Evolutionary conservation across 2,329 filamentous ascomycete species (phyloP), one percentile per base, ranked within the genome.

Genomic region (Penicillium sp.): DNA sequence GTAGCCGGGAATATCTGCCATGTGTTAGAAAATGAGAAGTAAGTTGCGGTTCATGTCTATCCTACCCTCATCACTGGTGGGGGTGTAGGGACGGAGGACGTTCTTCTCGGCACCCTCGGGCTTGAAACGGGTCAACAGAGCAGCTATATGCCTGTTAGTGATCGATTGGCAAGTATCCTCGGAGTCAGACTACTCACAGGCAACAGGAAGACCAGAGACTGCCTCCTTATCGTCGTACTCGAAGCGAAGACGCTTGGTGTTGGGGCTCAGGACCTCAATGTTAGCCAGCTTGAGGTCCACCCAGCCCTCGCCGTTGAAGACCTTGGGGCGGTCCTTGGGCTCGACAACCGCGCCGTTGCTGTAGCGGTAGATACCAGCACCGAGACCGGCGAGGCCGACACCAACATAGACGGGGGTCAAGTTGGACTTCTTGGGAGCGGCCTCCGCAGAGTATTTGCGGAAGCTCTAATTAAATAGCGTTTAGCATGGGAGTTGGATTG

Each of bases 191-290:
- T 32, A 74, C 79, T 62, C 67, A 83, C 90, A 96, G 56, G 93
- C 86, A 61, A 96, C 80, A 35, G 83, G 77, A 57, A 99, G 79
- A 43, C 94, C 94, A 56, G 90, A 93, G 51, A 96, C 88, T 76
- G 88, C 85, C 72, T 96, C 89, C 61, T 85, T 81, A 73, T 95
- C 89, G 16, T 90, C 90, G 42, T 97, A 85, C 69, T 88, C 86
- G 78, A 99, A 97, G 67, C 89, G 87, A 72, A 97, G 82, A 68
- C 85, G 87, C 86, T 97, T 97, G 68, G 92, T 95, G 82, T 97
- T 97, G 82, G 92, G 89, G 81, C 91, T 97, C 78, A 97, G 77
- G 44, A 81, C 78, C 78, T 96, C 89, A 48, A 92, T 83, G 54
- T 88, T 85, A 55, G 90, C 85, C 55, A 97, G 82, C 78, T 89